Conservation (phyloP, 257 asterid species). For the Linderniella brevidens region DNA sequence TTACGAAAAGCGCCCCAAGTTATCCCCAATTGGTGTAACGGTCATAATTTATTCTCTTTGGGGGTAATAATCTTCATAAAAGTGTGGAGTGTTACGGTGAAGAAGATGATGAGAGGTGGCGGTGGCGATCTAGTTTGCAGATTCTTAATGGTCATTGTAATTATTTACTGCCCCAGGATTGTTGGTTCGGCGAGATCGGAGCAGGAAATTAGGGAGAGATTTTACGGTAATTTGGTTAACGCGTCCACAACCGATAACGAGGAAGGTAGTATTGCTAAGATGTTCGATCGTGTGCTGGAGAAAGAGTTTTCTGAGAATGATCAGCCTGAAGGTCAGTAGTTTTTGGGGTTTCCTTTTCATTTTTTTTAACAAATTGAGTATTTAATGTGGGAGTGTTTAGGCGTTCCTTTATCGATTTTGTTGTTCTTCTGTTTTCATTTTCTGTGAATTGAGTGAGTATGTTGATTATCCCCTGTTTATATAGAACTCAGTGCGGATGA, state of each 20-base stretch:
- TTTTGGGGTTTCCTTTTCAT: neutral
- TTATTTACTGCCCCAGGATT: conserved; percentile 15
- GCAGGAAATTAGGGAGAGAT: conserved; percentile 61
- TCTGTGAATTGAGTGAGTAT: no score
- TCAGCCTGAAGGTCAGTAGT: conserved; percentile 56
- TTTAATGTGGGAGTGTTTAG: no score
- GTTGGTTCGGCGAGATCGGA: conserved; percentile 47
- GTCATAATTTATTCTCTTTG: no score
- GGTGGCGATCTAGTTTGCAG: conserved; percentile 3
- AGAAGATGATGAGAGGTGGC: no score
- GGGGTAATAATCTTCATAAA: no score
- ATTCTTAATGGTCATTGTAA: conserved; percentile 12
- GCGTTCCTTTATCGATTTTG: neutral
- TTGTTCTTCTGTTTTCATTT: conserved; percentile 1
- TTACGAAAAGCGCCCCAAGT: no score
- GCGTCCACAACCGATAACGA: conserved; percentile 42
- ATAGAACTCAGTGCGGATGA: no score
- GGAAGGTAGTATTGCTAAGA: conserved; percentile 68
- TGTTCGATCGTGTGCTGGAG: conserved; percentile 91
- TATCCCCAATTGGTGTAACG: no score
- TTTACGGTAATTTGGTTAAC: conserved; percentile 75
- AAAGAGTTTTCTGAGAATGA: conserved; percentile 89
- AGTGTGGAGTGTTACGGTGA: no score
- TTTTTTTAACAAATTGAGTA: neutral
- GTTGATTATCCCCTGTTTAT: no score